Percentiles rank a stretch among this genome's conserved stretches.
Evolutionary conservation across 2,329 filamentous ascomycete species (phyloP).

Genomic region (Aureobasidium melanogenum): DNA sequence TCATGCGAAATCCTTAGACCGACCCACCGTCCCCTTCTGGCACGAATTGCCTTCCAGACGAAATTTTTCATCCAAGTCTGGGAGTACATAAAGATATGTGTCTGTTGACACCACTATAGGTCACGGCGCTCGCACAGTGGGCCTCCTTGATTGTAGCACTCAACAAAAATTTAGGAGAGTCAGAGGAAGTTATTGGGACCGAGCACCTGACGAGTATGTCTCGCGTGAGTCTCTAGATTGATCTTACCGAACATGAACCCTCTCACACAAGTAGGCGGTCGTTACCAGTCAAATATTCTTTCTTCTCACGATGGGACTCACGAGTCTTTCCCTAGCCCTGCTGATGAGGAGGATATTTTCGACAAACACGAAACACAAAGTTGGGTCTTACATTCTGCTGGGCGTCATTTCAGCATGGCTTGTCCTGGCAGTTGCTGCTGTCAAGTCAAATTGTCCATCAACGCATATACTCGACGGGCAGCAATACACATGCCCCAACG

Average conservation of each 20-base stretch:
- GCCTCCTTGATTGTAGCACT: conserved; percentile 2
- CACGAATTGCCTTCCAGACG: not conserved
- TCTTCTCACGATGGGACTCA: conserved; percentile 19
- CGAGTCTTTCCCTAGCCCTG: conserved; percentile 22
- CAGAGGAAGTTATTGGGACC: not conserved
- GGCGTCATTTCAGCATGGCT: conserved; percentile 17
- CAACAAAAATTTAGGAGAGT: not conserved
- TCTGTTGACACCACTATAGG: not conserved
- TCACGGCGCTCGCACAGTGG: conserved; percentile 9
- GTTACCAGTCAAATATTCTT: conserved; percentile 22
- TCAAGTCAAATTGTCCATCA: conserved; percentile 16
- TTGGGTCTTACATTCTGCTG: conserved; percentile 15
- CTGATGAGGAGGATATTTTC: conserved; percentile 24
- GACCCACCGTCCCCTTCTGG: not conserved
- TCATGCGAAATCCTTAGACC: not conserved
- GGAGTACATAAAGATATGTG: not conserved
- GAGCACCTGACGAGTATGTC: not conserved
- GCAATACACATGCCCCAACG: conserved; percentile 6
- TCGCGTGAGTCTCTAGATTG: not conserved
- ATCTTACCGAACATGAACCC: not conserved
- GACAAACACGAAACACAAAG: conserved; percentile 12
- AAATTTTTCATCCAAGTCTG: not conserved
- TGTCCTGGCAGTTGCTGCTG: conserved; percentile 18
- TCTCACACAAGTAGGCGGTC: conserved; percentile 13
- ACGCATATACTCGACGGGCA: conserved; percentile 16